Evolutionary conservation across 768 basidiomycete genomes (phyloP), one percentile per base, ranked within the genome.

Genomic region (Agrocybe chaxingu): DNA sequence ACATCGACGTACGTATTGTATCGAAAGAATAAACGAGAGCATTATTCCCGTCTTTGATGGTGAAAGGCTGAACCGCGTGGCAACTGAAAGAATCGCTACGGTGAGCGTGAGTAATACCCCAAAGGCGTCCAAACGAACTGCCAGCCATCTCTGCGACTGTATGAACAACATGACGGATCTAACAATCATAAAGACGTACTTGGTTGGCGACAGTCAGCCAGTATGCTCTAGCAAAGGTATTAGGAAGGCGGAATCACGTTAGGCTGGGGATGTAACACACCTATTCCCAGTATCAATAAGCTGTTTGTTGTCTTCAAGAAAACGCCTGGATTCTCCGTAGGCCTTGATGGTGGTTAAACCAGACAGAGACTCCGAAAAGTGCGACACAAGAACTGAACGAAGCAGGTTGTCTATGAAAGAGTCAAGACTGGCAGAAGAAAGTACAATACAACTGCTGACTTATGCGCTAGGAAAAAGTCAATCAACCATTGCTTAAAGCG

Each of bases 301-400:
- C 13, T 75, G 71, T 54, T 82, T 71, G 57, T 94, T 98, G 47
- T 91, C 87, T 4, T 66, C 64, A 34, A 75, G 68, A 74, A 97
- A 98, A n/a, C 92, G 78, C 3, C 80, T 73, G 2, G 76, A 63
- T 63, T 90, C 92, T 8, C 85, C 84, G 52, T 95, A 97, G 0
- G 92, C 92, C 18, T 92, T 81, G 45, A 95, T 92, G 3, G 91
- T 93, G 1, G 87, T 76, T 34, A 95, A 67, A 7, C 94, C 94
- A 6, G 86, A 85, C 7, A 96, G 72, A 16, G 86, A 88, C 70
- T 97, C 93, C 2, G 90, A 89, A 69, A 96, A 96, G 62, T 94
- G 92, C 0, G 91, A 84, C 63, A 95, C 95, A 10, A 98, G 68
- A 0, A 85, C 83, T 0, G 89, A 88, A 16, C 92, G 83, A 29